These are phyloP conservation scores for Dactylellina drechsleri DNA, from an alignment of 2,329 filamentous ascomycete genomes.

Conservation along the genomic window DNA sequence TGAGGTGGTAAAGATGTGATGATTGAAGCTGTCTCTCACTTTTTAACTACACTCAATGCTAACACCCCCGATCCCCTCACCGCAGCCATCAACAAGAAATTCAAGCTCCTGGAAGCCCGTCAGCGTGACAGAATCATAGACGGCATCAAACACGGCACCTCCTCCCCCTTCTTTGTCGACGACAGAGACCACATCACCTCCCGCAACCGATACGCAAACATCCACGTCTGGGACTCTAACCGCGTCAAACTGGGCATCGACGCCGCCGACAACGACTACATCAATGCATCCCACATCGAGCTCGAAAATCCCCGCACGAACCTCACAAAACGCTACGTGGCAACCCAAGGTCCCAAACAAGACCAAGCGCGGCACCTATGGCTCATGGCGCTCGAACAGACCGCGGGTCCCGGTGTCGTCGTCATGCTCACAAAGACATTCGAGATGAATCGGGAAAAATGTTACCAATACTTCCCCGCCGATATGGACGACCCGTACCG, in stretches of 20 bases:
- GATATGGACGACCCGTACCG: slow-evolving; percentile 67
- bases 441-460: slow-evolving; percentile 82
- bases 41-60: not conserved
- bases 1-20: too few species aligned
- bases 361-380: slow-evolving; percentile 83
- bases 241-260: slow-evolving; percentile 83
- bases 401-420: slow-evolving; percentile 78
- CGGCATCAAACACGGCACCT: slow-evolving; percentile 18
- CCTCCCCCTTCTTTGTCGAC: slow-evolving; percentile 54
- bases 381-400: slow-evolving; percentile 93
- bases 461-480: slow-evolving; percentile 84
- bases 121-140: slow-evolving; percentile 42
- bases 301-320: slow-evolving; percentile 68
- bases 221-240: slow-evolving; percentile 89
- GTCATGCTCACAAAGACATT: slow-evolving; percentile 94
- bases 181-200: slow-evolving; percentile 54
- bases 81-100: slow-evolving; percentile 34
- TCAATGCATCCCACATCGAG: slow-evolving; percentile 80
- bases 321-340: slow-evolving; percentile 76
- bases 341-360: slow-evolving; percentile 88
- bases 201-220: slow-evolving; percentile 81
- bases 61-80: not conserved
- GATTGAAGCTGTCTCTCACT: too few species aligned
- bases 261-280: slow-evolving; percentile 77
- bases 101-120: slow-evolving; percentile 42